Evolutionary conservation across 2,329 filamentous ascomycete genomes (phyloP), one percentile per base, ranked within the genome.

Genomic region (Arthrobotrys sinensis): DNA sequence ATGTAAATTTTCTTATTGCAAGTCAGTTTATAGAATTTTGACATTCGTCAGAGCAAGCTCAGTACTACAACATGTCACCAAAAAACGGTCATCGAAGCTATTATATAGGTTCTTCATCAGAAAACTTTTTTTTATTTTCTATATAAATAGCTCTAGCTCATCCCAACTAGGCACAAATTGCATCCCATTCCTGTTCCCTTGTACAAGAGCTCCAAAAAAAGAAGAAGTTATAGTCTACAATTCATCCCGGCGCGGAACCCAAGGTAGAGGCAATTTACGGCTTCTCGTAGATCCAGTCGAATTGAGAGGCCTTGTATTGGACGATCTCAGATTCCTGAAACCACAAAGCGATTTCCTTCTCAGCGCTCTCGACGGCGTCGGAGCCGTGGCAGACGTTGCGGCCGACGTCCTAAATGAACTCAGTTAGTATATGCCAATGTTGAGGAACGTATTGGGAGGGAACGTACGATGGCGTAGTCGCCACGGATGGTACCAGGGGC

Each of bases 321-420:
- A 93, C 87, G 84, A 97, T 85, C 87, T 98, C 96, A 34, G 48
- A 48, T 83, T 90, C 91, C 82, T 92, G 88, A 92, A 99, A 99
- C 96, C 96, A 99, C 85, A 98, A 91, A 84, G 91, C 92, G 85
- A 99, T 99, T 90, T 99, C 96, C 93, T 98, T 97, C 92, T 98
- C 90, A 87, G 96, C 96, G 89, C 90, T 97, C 91, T 99, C 96
- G 87, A 99, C 95, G 85, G 89, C 91, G 90, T 99, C 96, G 87
- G 94, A 97, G 86, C 96, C 96, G 91, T 99, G 96, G 93, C 95
- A 98, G 88, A 98, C 94, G 90, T 99, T 99, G 87, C 95, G 93
- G 88, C 96, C 96, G 85, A 94, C 91, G 84, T 93, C 91, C 81
- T 82, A 60, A 32, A 76, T 64, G 40, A 53, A 45, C n/a, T 76